Percentiles rank a stretch among this genome's conserved stretches.
phyloP scores from a whole-genome alignment of 177 flowering plant genomes.

The Tripterygium wilfordii region DNA sequence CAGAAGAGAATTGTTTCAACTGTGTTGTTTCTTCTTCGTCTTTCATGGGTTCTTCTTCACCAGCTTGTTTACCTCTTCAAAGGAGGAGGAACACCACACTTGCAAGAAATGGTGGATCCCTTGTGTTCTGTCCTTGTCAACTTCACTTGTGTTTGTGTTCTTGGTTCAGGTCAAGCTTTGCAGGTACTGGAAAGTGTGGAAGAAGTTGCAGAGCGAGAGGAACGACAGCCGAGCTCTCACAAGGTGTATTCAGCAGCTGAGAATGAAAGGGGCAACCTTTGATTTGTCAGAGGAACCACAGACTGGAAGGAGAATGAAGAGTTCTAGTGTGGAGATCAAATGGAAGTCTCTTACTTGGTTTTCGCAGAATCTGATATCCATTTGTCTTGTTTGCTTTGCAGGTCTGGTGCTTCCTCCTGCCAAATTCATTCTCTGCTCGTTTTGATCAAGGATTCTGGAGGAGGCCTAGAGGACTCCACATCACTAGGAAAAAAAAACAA shows the following conservation, averaged over 20 bases:
- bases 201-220: conserved; percentile 54
- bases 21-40: conserved; percentile 62
- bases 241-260: conserved; percentile 72
- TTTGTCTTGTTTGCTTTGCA: conserved; percentile 57
- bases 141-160: conserved; percentile 44
- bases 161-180: conserved; percentile 64
- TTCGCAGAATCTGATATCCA: conserved; percentile 43
- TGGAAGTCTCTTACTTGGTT: conserved; percentile 75
- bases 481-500: no score
- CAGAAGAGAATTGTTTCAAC: conserved; percentile 48
- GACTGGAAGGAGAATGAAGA: conserved; percentile 63
- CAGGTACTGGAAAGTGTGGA: conserved; percentile 58
- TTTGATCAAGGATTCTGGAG: conserved; percentile 6
- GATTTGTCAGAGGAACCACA: conserved; percentile 71
- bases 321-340: conserved; percentile 88
- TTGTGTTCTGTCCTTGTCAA: conserved; percentile 30
- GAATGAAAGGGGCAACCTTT: conserved; percentile 92
- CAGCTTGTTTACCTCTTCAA: conserved; percentile 52
- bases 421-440: conserved; percentile 45
- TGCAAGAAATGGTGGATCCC: conserved; percentile 80
- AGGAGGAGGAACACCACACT: conserved; percentile 1
- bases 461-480: no score
- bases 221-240: conserved; percentile 49
- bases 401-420: conserved; percentile 49
- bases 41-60: conserved; percentile 64